Evolutionary conservation across 768 basidiomycete species (phyloP), one percentile per base, ranked within the genome.

Genomic region (Termitomyces sp.): DNA sequence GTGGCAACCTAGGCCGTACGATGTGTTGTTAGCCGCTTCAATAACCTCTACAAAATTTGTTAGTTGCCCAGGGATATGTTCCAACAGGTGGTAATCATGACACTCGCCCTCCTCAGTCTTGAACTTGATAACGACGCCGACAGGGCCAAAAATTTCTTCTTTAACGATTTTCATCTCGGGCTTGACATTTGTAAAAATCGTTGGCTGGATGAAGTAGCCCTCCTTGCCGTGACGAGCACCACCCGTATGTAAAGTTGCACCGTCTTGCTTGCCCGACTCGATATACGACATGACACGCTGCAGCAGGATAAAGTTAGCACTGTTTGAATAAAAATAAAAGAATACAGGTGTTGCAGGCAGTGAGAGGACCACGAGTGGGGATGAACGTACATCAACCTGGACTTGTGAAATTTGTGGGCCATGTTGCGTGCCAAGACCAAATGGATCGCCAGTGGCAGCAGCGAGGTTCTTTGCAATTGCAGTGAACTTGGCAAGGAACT

Each of bases 131-230:
- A 92, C 70, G 33, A 83, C 85, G 53, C 81, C 80, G 39, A 91
- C 88, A 23, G 90, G 89, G 7, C 89, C 89, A 61, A 91, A 89
- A 56, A 89, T 88, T 65, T 90, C 82, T 59, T 86, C 84, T 43
- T 64, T 65, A 7, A 85, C 81, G 52, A 90, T 88, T 66, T 79
- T 83, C 83, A 88, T 88, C 32, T 83, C 79, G 0, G 79, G 75
- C 32, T 70, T 76, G 38, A 77, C 76, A 58, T 88, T 75, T 9
- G 83, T 80, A 69, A 91, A 86, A 59, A 91, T 73, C 5, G 91
- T 91, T 1, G 85, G 90, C 53, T 70, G 57, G 53, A 92, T 78
- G 66, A 84, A 91, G 74, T 77, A 90, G 20, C 90, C 90, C 58
- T 85, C 75, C 0, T 60, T 67, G 5, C 86, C 87, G 60, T 75